Evolutionary conservation across 768 basidiomycete species (phyloP).

Genomic region (Tricholomella constricta): DNA sequence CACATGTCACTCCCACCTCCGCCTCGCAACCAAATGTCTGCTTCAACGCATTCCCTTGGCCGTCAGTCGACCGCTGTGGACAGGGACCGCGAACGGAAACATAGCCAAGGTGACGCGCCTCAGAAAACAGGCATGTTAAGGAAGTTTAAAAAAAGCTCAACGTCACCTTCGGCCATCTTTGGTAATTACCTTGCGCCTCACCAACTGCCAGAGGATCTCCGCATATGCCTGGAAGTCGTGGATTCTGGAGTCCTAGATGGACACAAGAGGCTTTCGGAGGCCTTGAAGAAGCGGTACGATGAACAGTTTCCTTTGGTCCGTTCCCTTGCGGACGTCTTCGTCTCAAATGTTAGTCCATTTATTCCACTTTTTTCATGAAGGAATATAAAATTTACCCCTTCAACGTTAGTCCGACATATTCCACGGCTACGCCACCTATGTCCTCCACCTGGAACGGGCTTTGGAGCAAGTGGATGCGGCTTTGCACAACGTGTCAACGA

Average conservation of each 20-base stretch:
- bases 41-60: constrained; percentile 76
- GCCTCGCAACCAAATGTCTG: constrained; percentile 52
- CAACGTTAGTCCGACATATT: constrained; percentile 81
- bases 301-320: constrained; percentile 95
- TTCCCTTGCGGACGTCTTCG: constrained; percentile 94
- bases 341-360: constrained; percentile 74
- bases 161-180: constrained; percentile 47
- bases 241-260: constrained; percentile 87
- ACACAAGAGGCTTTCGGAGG: constrained; percentile 82
- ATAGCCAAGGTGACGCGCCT: constrained; percentile 46
- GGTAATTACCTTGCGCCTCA: constrained; percentile 67
- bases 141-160: constrained; percentile 68
- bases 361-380: constrained; percentile 6
- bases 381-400: constrained; percentile 14
- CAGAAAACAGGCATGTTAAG: constrained; percentile 58
- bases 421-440: constrained; percentile 90
- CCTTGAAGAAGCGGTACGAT: constrained; percentile 87
- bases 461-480: constrained; percentile 85
- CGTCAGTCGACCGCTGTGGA: constrained; percentile 60
- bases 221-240: constrained; percentile 83
- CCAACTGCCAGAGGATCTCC: constrained; percentile 85
- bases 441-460: constrained; percentile 91
- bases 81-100: constrained; percentile 49
- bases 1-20: constrained; percentile 77
- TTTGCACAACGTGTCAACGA: constrained; percentile 62